Base-by-base conservation (phyloP, 2,329 filamentous ascomycete genomes). In the Fusarium miscanthi region DNA sequence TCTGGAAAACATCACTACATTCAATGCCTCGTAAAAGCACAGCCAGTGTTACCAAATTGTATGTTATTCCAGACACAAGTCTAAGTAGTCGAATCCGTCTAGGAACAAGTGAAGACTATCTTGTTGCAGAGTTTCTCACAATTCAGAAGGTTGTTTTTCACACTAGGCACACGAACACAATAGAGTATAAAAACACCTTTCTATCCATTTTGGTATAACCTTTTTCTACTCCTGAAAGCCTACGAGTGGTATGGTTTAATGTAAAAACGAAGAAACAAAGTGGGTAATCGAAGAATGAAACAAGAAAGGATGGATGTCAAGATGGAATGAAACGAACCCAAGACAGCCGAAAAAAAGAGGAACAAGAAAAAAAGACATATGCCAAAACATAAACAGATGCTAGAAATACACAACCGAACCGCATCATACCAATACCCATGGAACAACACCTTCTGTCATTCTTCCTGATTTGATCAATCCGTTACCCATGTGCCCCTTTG, bases 141-240 rank as follows among this genome's bases (percentile, higher is more conserved):
- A 17, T 30, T n/a, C 23, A n/a, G 25, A 27, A 17, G 17, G 17
- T 35, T 25, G 23, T 19, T n/a, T 41, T 40, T 40, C 19, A 30
- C 35, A 17, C 16, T 9, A 17, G 19, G 25, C 23, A 27, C 23
- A 13, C 17, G 33, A 41, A 41, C 35, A 27, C 17, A 30, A 30
- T n/a, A 53, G 23, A 53, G 14, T 41, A 40, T 53, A 65, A 59
- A 53, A 75, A 77, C 73, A 77, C 75, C 75, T 60, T 70, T 77
- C 75, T 77, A 77, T 75, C 75, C 75, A 73, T 73, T 77, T 77
- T 77, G 75, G 72, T 77, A 77, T 77, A 72, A 76, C 74, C 75
- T 67, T 76, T 75, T 72, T 76, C 75, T 77, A 77, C 74, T 68
- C 75, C 75, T 66, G 49, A 62, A 63, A 76, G 70, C 72, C 73